These are phyloP conservation scores for Actinomortierella wolfii DNA, from an alignment of 371 early-diverging fungal species.

Conservation along the genomic window DNA sequence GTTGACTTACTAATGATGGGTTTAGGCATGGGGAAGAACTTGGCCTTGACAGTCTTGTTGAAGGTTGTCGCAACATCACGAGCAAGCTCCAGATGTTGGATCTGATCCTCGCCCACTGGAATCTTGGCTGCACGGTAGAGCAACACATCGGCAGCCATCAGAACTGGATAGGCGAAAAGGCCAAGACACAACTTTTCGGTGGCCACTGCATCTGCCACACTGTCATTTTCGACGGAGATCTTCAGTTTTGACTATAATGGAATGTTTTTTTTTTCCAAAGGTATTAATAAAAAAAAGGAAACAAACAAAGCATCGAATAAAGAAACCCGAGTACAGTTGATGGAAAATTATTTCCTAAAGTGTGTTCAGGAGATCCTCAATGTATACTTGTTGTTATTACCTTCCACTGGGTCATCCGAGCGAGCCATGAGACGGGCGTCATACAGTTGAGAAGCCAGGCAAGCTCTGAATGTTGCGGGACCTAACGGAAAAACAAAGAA, in stretches of 20 bases:
- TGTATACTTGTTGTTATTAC: constrained; percentile 18
- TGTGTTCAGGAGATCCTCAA: not conserved
- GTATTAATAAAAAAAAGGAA: too few species aligned
- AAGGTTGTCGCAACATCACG: constrained; percentile 75
- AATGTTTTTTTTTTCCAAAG: not conserved
- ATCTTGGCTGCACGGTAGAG: constrained; percentile 90
- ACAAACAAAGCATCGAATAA: too few species aligned
- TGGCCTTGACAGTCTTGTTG: constrained; percentile 67
- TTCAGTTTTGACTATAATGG: constrained; percentile 54
- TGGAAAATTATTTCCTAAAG: not conserved
- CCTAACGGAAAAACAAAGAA: constrained; percentile 43
- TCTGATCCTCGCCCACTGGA: constrained; percentile 94
- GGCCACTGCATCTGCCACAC: constrained; percentile 53
- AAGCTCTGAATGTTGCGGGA: constrained; percentile 82
- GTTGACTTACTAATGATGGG: constrained; percentile 64
- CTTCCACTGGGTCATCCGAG: constrained; percentile 97
- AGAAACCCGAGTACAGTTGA: not conserved
- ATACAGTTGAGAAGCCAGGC: constrained; percentile 87
- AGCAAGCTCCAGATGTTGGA: constrained; percentile 90
- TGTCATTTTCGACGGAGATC: constrained; percentile 33
- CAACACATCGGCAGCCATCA: constrained; percentile 95
- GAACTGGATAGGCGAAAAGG: constrained; percentile 89
- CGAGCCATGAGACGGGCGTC: constrained; percentile 87
- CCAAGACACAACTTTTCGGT: constrained; percentile 72
- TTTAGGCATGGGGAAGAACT: constrained; percentile 71